phyloP scores from a whole-genome alignment of 2,329 filamentous ascomycete species.

The Plectosphaerella plurivora region DNA sequence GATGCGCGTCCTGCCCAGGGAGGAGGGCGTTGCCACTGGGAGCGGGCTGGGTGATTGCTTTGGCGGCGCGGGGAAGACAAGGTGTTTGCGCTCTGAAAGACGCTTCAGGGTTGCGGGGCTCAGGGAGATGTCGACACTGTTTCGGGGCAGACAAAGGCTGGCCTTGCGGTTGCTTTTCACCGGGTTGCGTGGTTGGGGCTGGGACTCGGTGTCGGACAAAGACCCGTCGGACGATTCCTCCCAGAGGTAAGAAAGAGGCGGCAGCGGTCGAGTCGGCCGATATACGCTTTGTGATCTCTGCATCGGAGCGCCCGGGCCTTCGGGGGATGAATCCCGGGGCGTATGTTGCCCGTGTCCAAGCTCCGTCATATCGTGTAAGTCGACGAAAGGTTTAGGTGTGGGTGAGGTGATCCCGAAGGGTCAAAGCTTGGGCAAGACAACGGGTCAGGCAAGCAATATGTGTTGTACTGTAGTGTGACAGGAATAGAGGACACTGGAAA shows the following conservation, averaged over 20 bases:
- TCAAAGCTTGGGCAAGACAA: not conserved
- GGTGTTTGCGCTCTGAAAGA: constrained; percentile 11
- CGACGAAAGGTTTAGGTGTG: not conserved
- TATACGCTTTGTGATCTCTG: constrained; percentile 32
- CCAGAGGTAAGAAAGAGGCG: constrained; percentile 30
- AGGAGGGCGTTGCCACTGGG: not conserved
- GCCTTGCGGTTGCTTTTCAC: constrained; percentile 21
- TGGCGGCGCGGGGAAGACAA: constrained; percentile 6
- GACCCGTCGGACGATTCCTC: constrained; percentile 38
- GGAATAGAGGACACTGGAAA: too few species aligned
- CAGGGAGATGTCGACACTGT: not conserved
- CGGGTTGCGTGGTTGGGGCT: constrained; percentile 23
- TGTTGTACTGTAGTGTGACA: too few species aligned
- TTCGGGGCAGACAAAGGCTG: constrained; percentile 26
- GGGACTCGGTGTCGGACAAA: constrained; percentile 36
- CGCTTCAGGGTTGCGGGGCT: constrained; percentile 9
- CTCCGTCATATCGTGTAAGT: not conserved
- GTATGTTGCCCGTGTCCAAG: not conserved
- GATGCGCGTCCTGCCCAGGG: not conserved
- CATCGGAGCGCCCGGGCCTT: constrained; percentile 16
- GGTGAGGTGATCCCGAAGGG: not conserved
- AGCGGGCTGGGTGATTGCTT: not conserved
- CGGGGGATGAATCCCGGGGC: not conserved
- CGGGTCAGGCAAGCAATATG: not conserved
- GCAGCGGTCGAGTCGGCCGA: constrained; percentile 29